Evolutionary conservation across 805 yeast genomes (phyloP), one percentile per base, ranked within the genome.

Genomic region (Candida manassasensis): DNA sequence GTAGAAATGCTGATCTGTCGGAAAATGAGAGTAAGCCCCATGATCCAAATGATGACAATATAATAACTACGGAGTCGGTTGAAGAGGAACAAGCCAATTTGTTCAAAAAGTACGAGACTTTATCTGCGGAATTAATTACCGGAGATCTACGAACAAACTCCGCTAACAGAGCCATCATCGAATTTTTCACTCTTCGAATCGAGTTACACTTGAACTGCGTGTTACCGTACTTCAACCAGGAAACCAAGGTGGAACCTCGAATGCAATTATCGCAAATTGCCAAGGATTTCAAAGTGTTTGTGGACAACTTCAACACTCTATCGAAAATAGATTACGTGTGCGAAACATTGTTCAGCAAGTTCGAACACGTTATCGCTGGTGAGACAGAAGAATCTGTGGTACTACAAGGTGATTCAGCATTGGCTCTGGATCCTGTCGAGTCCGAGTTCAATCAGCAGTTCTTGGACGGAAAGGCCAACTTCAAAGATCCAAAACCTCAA

Each of bases 381-480:
- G 16, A 41, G 12, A 29, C 25, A 17, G 14, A 14, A 8, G 18
- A 32, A 19, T 12, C n/a, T 11, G 8, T 12, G 14, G 9, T 8
- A 24, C 16, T 6, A n/a, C 19, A 14, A 31, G 11, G 31, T 10
- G 24, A 16, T 12, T n/a, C 17, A 19, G 15, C 13, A 12, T 15
- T 24, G 22, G 13, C 27, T 34, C 35, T 22, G 4, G 40, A 35
- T 12, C 27, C 15, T 4, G 21, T 19, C 16, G 57, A 51, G 10
- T 47, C 63, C 2, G 64, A 61, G 34, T 60, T 57, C 39, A 59
- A 47, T 38, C 52, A 50, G 12, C 56, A 52, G 10, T 58, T 57
- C 33, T 44, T 59, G 13, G 52, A 55, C 26, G 63, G 61, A 4
- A 53, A 48, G 13, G 57, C 47, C 6, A 38, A 50, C 6, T 50